Evolutionary conservation across 2,329 filamentous ascomycete genomes (phyloP).

Genomic region (Diaporthe amygdali): DNA sequence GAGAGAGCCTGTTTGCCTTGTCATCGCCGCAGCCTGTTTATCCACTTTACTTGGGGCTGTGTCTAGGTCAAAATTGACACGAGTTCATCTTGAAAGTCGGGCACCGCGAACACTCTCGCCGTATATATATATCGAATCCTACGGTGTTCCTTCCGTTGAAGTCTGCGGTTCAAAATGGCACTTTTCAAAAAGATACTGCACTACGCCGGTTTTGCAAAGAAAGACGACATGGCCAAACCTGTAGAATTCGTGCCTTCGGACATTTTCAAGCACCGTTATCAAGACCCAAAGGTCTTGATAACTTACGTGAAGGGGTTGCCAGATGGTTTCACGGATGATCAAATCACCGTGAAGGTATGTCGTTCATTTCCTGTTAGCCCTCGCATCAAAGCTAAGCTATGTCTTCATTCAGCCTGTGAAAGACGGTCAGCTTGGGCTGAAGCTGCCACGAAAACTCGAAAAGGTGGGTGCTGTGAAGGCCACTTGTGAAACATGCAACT

Average conservation of each 20-base stretch:
- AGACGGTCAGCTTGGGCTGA: background rate
- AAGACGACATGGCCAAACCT: background rate
- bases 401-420: background rate
- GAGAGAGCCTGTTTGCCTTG: background rate
- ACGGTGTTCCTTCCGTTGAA: no score
- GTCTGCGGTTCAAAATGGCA: background rate
- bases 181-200: background rate
- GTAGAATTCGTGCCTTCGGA: background rate
- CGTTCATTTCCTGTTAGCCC: no score
- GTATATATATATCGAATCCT: background rate
- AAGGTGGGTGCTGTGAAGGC: background rate
- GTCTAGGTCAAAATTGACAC: background rate
- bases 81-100: background rate
- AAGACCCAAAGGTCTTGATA: background rate
- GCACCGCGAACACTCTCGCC: background rate
- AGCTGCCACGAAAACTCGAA: background rate
- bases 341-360: background rate
- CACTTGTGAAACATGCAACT: background rate
- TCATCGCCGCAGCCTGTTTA: background rate
- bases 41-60: background rate
- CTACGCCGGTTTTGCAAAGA: background rate
- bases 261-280: background rate
- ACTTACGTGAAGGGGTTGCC: background rate
- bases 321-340: background rate
- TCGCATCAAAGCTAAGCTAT: background rate